A percentile compares a stretch with the other conserved stretches of the same genome.
These are phyloP conservation scores for Medicago truncatula DNA, from an alignment of 306 rosid species.

Conservation along the genomic window DNA sequence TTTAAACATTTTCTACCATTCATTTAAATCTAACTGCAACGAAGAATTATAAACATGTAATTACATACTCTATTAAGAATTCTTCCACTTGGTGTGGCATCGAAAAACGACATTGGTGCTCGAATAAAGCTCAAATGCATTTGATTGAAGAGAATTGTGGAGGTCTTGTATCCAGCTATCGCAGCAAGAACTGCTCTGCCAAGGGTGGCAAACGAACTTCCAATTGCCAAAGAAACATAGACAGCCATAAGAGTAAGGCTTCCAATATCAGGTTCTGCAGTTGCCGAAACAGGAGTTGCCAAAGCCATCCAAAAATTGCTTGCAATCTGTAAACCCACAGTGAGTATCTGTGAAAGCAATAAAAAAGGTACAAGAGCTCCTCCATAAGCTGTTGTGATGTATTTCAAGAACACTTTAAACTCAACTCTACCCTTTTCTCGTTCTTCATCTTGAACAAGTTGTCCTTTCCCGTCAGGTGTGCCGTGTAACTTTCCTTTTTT, in stretches of 20 bases:
- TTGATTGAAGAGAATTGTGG: slow-evolving; percentile 68
- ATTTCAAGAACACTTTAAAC: slow-evolving; percentile 71
- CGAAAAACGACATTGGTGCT: slow-evolving; percentile 87
- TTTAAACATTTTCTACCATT: background rate
- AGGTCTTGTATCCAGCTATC: slow-evolving; percentile 69
- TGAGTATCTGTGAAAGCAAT: slow-evolving; percentile 65
- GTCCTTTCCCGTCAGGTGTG: slow-evolving; percentile 56
- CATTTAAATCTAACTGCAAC: background rate
- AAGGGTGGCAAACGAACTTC: slow-evolving; percentile 64
- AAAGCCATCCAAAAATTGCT: slow-evolving; percentile 95
- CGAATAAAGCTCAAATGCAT: slow-evolving; percentile 74
- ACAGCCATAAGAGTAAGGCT: slow-evolving; percentile 59
- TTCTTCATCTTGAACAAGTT: slow-evolving; percentile 90
- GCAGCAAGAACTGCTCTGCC: slow-evolving; percentile 50
- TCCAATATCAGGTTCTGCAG: slow-evolving; percentile 48
- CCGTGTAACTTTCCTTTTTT: slow-evolving; percentile 45
- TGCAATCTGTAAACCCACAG: slow-evolving; percentile 61
- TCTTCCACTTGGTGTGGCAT: slow-evolving; percentile 70
- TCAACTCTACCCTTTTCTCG: slow-evolving; percentile 84
- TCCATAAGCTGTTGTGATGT: slow-evolving; percentile 67
- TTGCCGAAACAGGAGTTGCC: slow-evolving; percentile 74
- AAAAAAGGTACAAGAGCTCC: slow-evolving; percentile 85
- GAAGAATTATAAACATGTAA: background rate
- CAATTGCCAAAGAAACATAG: slow-evolving; percentile 71
- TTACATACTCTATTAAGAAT: slow-evolving; percentile 60